Evolutionary conservation across 2,329 filamentous ascomycete species (phyloP).

Genomic region (Clonostachys chloroleuca): DNA sequence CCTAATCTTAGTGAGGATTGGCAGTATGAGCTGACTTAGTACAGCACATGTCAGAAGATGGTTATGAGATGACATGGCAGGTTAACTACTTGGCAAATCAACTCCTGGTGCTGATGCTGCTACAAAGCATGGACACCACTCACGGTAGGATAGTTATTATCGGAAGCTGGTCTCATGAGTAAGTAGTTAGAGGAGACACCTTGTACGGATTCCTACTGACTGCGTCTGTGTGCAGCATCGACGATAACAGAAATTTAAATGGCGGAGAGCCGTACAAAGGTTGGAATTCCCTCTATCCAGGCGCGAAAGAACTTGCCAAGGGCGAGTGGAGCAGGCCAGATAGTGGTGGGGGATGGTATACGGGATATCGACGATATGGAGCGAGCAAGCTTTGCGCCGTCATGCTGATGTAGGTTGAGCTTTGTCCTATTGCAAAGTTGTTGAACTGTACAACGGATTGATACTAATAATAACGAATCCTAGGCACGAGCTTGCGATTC

Average conservation of each 20-base stretch:
- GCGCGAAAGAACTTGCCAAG: conserved; percentile 20
- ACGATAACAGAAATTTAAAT: conserved; percentile 16
- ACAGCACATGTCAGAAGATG: conserved; percentile 18
- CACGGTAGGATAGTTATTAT: conserved; percentile 18
- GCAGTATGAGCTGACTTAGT: neutral
- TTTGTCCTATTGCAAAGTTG: too few species aligned
- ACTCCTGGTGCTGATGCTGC: conserved; percentile 17
- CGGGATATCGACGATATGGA: conserved; percentile 27
- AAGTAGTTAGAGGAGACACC: conserved; percentile 3
- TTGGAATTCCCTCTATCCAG: conserved; percentile 18
- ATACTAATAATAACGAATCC: too few species aligned
- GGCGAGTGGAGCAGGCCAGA: conserved; percentile 23
- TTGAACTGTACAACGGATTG: too few species aligned
- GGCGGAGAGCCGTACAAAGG: conserved; percentile 13
- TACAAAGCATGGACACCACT: conserved; percentile 22
- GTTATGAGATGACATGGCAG: conserved; percentile 23
- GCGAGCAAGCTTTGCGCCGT: conserved; percentile 29
- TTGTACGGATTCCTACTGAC: neutral
- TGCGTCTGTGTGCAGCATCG: conserved; percentile 9
- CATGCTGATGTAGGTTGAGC: conserved; percentile 21
- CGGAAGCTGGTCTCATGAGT: conserved; percentile 28
- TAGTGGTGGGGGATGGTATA: conserved; percentile 14
- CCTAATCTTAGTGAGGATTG: neutral
- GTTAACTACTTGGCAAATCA: conserved; percentile 24
- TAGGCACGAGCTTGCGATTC: conserved; percentile 25